phyloP scores from a whole-genome alignment of 345 rosid genomes.

The Pistacia atlantica region DNA sequence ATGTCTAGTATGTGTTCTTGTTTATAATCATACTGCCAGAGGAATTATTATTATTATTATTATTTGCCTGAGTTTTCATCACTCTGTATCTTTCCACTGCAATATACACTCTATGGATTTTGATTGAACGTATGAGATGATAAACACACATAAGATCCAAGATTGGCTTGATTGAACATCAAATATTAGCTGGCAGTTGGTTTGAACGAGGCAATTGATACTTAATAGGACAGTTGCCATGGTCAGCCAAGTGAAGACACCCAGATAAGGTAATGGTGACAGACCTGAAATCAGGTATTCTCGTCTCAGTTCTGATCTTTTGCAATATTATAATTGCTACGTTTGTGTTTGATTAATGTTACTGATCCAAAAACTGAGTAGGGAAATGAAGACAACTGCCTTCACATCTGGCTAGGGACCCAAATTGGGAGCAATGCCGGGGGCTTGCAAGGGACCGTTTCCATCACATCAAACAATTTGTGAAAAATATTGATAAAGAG shows the following conservation, averaged over 20 bases:
- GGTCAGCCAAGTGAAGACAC: conserved; percentile 28
- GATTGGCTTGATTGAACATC: conserved; percentile 32
- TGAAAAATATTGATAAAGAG: too few relatives aligned
- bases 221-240: conserved; percentile 39
- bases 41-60: too few relatives aligned
- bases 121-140: conserved; percentile 12
- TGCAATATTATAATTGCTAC: conserved; percentile 35
- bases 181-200: conserved; percentile 49
- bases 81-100: too few relatives aligned
- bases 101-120: too few relatives aligned
- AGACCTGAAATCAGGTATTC: conserved; percentile 44
- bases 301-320: conserved; percentile 43
- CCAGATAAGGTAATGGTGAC: conserved; percentile 14
- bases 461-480: too few relatives aligned
- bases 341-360: conserved; percentile 24
- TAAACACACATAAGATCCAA: conserved; percentile 36
- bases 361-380: conserved; percentile 14
- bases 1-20: too few relatives aligned
- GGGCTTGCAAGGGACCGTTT: too few relatives aligned
- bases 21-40: too few relatives aligned
- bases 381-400: conserved; percentile 15
- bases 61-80: too few relatives aligned
- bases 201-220: conserved; percentile 54
- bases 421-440: conserved; percentile 49
- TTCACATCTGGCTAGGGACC: conserved; percentile 41